Evolutionary conservation across 768 basidiomycete species (phyloP), one percentile per base, ranked within the genome.

Genomic region (Infundibulicybe gibba): DNA sequence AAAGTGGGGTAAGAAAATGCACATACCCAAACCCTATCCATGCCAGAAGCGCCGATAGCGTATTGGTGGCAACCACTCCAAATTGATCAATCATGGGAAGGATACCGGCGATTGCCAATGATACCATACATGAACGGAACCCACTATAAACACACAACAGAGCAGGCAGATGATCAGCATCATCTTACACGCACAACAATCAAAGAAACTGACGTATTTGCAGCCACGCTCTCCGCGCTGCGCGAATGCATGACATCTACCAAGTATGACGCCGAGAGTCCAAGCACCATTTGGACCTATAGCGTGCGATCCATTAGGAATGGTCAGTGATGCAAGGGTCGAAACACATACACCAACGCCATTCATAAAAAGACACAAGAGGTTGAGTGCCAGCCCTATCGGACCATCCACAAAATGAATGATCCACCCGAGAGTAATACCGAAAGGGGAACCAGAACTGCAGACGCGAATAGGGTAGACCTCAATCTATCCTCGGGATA

Each of bases 401-500:
- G 49, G 66, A 1, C 81, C 79, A 6, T 63, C 63, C 5, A 86
- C 64, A 55, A 72, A 83, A 31, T 67, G 55, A 12, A 72, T 79
- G n/a, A 74, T 56, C 2, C 85, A 50, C 1, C 84, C 83, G 0
- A 71, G 0, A 63, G 42, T 0, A 79, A 56, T 2, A 81, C 59
- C 1, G 83, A 77, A 1, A 81, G 19, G 0, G 85, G 87, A 3
- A 76, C 66, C 21, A 85, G 63, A 14, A 25, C 25, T 3, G 25
- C 25, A 4, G 25, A 3, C 25, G 25, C 4, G 25, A 25, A 25
- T 25, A 25, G 57, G 2, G 75, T 66, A 2, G 72, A 81, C 1
- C 80, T 72, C 19, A 87, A 69, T 5, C 85, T 77, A 52, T 85
- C 87, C 59, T 89, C 85, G 0, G 85, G 85, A 37, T 78, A 74